Base-by-base conservation (phyloP, 2,329 filamentous ascomycete genomes). In the Cordyceps pruinosa region DNA sequence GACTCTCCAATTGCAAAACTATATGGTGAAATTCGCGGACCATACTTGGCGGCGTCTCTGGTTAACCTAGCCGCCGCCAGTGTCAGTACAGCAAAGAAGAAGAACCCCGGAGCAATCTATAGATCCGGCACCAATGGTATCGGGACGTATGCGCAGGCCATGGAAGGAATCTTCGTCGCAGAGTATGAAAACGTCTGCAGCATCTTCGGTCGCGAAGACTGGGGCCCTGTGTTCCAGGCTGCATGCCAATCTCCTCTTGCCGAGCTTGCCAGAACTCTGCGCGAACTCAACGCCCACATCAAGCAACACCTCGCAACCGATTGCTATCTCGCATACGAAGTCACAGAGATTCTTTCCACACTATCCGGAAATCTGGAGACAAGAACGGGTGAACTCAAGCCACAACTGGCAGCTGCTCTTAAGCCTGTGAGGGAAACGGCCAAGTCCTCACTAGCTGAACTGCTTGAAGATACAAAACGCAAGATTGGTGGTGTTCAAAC, bases 321-420 rank as follows among this genome's bases (percentile, higher is more conserved):
- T 70, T 97, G 93, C 72, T 97, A 90, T 69, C 81, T 99, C 49
- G 91, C 91, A 8, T 99, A 96, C 69, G 94, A 99, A 69, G 89
- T 97, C 32, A 89, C 95, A 32, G 93, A 96, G 66, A 89, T 97
- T 59, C 84, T 97, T 47, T 89, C 90, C 1, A 82, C 81, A 13
- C 79, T 96, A 48, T 91, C 90, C 2, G 86, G 86, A 57, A 86
- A 87, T 39, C 76, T 99, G 4, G 93, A 96, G 61, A 81, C 83
- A 5, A 85, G 87, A 60, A 96, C 91, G 0, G 90, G 90, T 2
- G 90, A 96, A 66, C 79, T 97, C 58, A 96, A 96, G 69, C 78
- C 83, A 30, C 82, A 90, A 6, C 83, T 99, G 52, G 86, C 89
- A 5, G 90, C 95, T 56, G 89, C 90, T 9, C 76, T 97, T 15